Conservation (phyloP, 495 filamentous ascomycete genomes). For the Saxophila tyrrhenica region DNA sequence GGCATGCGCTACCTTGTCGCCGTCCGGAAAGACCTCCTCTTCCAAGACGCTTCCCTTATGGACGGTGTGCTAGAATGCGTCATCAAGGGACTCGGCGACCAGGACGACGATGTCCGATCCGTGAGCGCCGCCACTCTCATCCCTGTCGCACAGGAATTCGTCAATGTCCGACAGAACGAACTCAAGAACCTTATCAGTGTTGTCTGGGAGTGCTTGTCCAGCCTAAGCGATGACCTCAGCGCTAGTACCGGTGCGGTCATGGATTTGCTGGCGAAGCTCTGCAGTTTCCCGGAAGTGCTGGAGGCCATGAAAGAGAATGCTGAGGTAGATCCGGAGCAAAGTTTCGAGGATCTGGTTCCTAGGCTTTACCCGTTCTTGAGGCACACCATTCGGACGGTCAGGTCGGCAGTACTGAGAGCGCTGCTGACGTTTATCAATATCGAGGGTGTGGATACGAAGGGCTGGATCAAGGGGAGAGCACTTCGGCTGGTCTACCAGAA, state of each 20-base stretch:
- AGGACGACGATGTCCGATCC: conserved; percentile 89
- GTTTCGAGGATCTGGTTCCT: conserved; percentile 84
- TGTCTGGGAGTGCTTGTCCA: conserved; percentile 94
- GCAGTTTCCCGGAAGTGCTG: conserved; percentile 84
- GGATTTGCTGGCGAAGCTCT: conserved; percentile 91
- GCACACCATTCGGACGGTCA: conserved; percentile 92
- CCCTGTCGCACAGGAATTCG: conserved; percentile 88
- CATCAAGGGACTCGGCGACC: conserved; percentile 85
- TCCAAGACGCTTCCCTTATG: conserved; percentile 71
- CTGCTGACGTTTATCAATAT: conserved; percentile 86
- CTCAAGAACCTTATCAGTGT: conserved; percentile 77
- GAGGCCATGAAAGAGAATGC: conserved; percentile 91
- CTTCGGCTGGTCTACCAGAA: conserved; percentile 89
- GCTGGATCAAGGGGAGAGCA: conserved; percentile 85
- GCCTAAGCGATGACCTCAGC: conserved; percentile 88
- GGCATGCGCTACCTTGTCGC: conserved; percentile 89
- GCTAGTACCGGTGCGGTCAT: conserved; percentile 96
- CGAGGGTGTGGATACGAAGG: conserved; percentile 67
- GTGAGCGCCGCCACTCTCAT: conserved; percentile 94
- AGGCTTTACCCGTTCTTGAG: conserved; percentile 91
- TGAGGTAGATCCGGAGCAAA: conserved; percentile 65
- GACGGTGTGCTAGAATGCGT: conserved; percentile 86
- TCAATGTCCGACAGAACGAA: conserved; percentile 63
- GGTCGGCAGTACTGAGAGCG: conserved; percentile 83
- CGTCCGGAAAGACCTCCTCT: conserved; percentile 79